phyloP scores from a whole-genome alignment of 2,329 filamentous ascomycete genomes.

The Amauroascus niger region DNA sequence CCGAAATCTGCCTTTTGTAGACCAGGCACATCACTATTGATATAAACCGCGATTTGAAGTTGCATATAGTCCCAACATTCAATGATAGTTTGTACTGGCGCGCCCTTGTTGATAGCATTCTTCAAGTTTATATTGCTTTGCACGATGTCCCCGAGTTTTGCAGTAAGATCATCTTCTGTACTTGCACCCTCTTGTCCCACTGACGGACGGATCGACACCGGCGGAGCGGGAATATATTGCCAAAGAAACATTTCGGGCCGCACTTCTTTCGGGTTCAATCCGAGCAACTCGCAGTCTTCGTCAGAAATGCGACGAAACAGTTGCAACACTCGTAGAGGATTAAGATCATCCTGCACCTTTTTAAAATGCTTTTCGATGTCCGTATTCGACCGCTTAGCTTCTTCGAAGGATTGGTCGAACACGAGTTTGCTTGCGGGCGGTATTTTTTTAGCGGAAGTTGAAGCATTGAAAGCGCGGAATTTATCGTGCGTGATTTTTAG shows the following conservation, averaged over 20 bases:
- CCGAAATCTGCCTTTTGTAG: slow-evolving; percentile 80
- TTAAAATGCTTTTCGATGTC: slow-evolving; percentile 85
- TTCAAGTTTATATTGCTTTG: slow-evolving; percentile 83
- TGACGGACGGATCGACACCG: slow-evolving; percentile 86
- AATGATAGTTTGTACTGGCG: slow-evolving; percentile 80
- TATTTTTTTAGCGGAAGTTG: slow-evolving; percentile 74
- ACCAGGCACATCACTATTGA: slow-evolving; percentile 91
- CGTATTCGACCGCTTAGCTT: slow-evolving; percentile 64
- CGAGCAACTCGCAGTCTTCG: slow-evolving; percentile 81
- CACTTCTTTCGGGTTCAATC: slow-evolving; percentile 75
- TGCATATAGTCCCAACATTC: slow-evolving; percentile 98
- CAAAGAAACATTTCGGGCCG: slow-evolving; percentile 95
- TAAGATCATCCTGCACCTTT: slow-evolving; percentile 89
- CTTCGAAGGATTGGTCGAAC: slow-evolving; percentile 77
- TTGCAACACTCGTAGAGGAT: slow-evolving; percentile 78
- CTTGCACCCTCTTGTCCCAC: slow-evolving; percentile 88
- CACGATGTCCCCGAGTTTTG: slow-evolving; percentile 93
- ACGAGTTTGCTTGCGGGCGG: slow-evolving; percentile 69
- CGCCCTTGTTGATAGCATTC: slow-evolving; percentile 70
- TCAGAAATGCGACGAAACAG: slow-evolving; percentile 81
- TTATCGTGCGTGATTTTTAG: slow-evolving; percentile 93
- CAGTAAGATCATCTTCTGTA: slow-evolving; percentile 92
- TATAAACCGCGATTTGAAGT: slow-evolving; percentile 91
- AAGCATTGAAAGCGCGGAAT: slow-evolving; percentile 78
- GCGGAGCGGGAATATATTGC: slow-evolving; percentile 90